Conservation (phyloP, 495 filamentous ascomycete genomes). For the Annulohypoxylon moriforme region DNA sequence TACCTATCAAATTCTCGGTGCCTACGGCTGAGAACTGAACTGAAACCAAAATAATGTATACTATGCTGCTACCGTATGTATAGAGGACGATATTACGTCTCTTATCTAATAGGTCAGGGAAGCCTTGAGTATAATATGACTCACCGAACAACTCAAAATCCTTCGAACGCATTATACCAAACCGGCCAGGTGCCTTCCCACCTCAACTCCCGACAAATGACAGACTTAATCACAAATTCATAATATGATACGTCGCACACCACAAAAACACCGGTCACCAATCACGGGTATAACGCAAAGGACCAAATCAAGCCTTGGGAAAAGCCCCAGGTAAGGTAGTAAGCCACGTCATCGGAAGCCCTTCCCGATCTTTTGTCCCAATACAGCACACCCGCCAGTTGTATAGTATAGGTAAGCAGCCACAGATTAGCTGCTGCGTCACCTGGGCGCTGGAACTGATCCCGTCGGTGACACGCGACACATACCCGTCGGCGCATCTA, state of each 20-base stretch:
- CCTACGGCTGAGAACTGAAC: too few species aligned
- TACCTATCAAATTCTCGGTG: too few species aligned
- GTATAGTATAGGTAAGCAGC: not conserved
- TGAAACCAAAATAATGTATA: too few species aligned
- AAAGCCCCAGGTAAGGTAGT: not conserved
- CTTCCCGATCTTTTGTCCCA: not conserved
- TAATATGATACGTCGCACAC: conserved; percentile 7
- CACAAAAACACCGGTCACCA: not conserved
- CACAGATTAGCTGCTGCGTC: not conserved
- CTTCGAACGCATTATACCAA: not conserved
- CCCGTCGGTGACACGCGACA: not conserved
- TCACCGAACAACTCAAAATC: not conserved
- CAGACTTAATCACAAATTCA: not conserved
- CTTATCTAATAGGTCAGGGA: not conserved
- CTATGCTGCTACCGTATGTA: too few species aligned
- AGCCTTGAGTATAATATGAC: not conserved
- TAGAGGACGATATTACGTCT: too few species aligned
- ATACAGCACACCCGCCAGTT: not conserved
- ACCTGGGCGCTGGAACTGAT: not conserved
- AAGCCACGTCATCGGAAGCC: not conserved
- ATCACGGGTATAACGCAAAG: not conserved
- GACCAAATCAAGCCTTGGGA: not conserved
- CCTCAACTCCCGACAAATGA: not conserved
- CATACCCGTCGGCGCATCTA: not conserved
- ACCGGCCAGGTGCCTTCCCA: not conserved